phyloP scores from a whole-genome alignment of 352 stramenopile genomes.

The Pseudoperonospora humuli region DNA sequence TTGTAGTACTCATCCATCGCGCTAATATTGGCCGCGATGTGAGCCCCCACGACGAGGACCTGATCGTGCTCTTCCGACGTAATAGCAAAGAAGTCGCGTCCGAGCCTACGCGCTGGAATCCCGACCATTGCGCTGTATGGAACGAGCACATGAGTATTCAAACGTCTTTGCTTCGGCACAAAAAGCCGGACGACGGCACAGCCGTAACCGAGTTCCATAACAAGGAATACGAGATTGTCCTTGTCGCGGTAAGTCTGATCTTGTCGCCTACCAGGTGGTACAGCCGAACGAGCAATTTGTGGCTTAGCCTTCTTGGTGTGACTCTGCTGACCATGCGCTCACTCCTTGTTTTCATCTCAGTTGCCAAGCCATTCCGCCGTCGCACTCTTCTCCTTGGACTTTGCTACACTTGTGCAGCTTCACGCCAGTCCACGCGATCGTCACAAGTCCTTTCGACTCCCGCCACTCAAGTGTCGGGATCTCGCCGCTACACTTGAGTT shows the following conservation, averaged over 20 bases:
- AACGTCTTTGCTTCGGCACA: slow-evolving; percentile 60
- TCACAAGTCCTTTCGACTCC: slow-evolving; percentile 51
- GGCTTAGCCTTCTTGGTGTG: too few relatives aligned
- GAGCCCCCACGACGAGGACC: slow-evolving; percentile 55
- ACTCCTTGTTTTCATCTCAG: slow-evolving; percentile 16
- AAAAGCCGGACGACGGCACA: slow-evolving; percentile 17
- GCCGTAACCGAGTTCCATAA: slow-evolving; percentile 39
- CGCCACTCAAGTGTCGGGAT: slow-evolving; percentile 68
- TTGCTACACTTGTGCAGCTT: slow-evolving; percentile 57
- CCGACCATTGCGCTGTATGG: slow-evolving; percentile 65
- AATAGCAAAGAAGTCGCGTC: slow-evolving; percentile 77
- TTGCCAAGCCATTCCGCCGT: slow-evolving; percentile 76
- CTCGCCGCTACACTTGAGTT: slow-evolving; percentile 66
- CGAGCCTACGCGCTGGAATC: slow-evolving; percentile 53
- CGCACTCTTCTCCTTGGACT: slow-evolving; percentile 67
- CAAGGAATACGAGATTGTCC: slow-evolving; percentile 79
- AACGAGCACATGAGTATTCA: slow-evolving; percentile 74
- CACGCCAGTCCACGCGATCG: slow-evolving; percentile 25
- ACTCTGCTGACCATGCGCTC: too few relatives aligned
- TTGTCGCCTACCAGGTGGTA: too few relatives aligned
- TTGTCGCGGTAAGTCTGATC: slow-evolving; percentile 45
- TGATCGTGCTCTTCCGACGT: slow-evolving; percentile 77
- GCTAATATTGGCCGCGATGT: slow-evolving; percentile 72
- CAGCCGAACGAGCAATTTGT: too few relatives aligned
- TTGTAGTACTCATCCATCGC: slow-evolving; percentile 49